Evolutionary conservation across 164 flowering plant species (phyloP).

Genomic region (Malania oleifera): DNA sequence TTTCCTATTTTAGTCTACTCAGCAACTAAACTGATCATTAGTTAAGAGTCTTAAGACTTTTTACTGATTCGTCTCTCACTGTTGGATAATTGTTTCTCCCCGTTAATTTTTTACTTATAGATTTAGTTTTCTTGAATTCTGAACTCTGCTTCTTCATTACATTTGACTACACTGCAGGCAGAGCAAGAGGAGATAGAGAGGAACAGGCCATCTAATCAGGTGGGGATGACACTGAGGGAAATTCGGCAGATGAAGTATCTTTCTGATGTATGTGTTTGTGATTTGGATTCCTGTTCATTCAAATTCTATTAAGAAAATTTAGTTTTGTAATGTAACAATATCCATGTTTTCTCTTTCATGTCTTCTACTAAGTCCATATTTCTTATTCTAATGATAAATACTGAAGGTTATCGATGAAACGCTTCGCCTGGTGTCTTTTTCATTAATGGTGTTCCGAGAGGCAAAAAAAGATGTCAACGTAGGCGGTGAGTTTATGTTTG

Average conservation of each 20-base stretch:
- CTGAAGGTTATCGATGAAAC: constrained; percentile 81
- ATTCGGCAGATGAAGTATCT: constrained; percentile 72
- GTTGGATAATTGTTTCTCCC: background rate
- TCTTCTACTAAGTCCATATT: no score
- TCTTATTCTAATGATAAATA: background rate
- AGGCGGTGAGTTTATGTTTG: constrained; percentile 32
- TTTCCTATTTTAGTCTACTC: no score
- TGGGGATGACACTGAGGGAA: constrained; percentile 62
- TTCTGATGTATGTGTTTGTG: constrained; percentile 39
- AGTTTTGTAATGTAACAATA: background rate
- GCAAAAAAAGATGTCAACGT: constrained; percentile 53
- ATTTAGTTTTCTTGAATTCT: background rate
- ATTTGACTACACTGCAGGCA: constrained; percentile 29
- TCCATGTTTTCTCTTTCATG: no score
- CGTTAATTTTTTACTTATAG: no score
- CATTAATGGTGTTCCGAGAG: constrained; percentile 58
- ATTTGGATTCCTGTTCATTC: background rate
- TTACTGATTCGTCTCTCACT: background rate
- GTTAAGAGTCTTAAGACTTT: no score
- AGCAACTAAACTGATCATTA: no score
- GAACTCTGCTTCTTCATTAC: background rate
- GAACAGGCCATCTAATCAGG: constrained; percentile 55
- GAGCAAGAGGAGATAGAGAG: constrained; percentile 67
- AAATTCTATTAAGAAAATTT: no score
- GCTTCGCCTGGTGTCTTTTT: constrained; percentile 64